phyloP scores from a whole-genome alignment of 2,329 filamentous ascomycete species.

The Cryphonectria japonica region DNA sequence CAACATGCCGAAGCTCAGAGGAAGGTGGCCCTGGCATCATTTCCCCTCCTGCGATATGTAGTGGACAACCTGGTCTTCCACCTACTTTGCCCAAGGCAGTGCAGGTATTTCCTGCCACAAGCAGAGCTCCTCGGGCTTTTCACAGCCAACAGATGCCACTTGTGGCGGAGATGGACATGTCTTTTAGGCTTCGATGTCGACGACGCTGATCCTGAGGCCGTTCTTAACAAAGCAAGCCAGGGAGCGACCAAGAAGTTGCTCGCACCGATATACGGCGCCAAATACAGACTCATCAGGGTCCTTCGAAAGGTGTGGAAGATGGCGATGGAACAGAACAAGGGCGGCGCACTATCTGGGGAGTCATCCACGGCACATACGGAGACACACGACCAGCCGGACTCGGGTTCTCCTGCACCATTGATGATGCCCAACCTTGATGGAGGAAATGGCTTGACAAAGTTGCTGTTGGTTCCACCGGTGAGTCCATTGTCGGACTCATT shows the following conservation, averaged over 20 bases:
- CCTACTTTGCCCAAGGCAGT: conserved; percentile 36
- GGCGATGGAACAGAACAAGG: conserved; percentile 23
- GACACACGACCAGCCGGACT: neutral
- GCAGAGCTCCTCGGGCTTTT: conserved; percentile 34
- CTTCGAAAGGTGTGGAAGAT: conserved; percentile 35
- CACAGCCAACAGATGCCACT: conserved; percentile 34
- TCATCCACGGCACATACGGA: neutral
- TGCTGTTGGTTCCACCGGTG: conserved; percentile 19
- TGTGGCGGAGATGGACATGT: conserved; percentile 42
- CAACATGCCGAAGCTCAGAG: conserved; percentile 34
- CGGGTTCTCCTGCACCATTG: neutral
- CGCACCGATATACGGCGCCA: conserved; percentile 38
- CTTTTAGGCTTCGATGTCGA: conserved; percentile 33
- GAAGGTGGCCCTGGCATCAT: conserved; percentile 36
- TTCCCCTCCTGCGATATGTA: conserved; percentile 41
- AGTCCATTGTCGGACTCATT: conserved; percentile 14
- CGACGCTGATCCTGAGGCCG: conserved; percentile 29
- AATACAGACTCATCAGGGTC: conserved; percentile 38
- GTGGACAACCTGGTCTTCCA: conserved; percentile 40
- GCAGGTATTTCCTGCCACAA: conserved; percentile 41
- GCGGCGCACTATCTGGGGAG: neutral
- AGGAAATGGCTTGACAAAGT: conserved; percentile 8
- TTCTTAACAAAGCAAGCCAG: conserved; percentile 31
- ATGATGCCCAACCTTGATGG: conserved; percentile 2
- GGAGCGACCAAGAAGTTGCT: conserved; percentile 32